Evolutionary conservation across 192 early-diverging fungal genomes (phyloP).

Genomic region (Blastocladiella britannica): DNA sequence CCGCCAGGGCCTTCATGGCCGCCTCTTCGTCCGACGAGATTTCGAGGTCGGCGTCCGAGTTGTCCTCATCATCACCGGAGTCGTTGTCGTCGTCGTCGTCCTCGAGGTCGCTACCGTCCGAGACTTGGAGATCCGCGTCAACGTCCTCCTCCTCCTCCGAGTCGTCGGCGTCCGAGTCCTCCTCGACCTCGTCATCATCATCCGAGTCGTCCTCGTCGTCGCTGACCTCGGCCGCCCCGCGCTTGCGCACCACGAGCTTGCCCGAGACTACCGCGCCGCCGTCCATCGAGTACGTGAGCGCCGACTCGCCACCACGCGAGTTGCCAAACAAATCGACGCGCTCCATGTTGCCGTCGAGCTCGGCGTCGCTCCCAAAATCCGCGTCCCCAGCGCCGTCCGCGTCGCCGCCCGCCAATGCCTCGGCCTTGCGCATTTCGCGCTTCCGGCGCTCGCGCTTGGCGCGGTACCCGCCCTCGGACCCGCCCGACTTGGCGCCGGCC

Average conservation of each 20-base stretch:
- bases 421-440: too few species aligned
- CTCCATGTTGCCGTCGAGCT: too few species aligned
- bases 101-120: constrained; percentile 15
- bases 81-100: constrained; percentile 19
- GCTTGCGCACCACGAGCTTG: too few species aligned
- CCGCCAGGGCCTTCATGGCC: constrained; percentile 2
- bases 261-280: too few species aligned
- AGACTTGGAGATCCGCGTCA: too few species aligned
- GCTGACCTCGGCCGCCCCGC: constrained; percentile 10
- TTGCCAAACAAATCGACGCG: constrained; percentile 9
- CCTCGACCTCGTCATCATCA: constrained; percentile 11
- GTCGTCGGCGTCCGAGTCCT: constrained; percentile 11
- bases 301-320: too few species aligned
- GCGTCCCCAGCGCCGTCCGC: constrained; percentile 13
- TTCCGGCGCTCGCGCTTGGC: too few species aligned
- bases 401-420: constrained; percentile 12
- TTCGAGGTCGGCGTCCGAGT: constrained; percentile 20
- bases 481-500: too few species aligned
- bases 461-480: too few species aligned
- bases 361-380: constrained; percentile 13
- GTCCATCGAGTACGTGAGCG: too few species aligned
- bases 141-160: constrained; percentile 8
- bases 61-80: constrained; percentile 23
- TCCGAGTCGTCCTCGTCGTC: constrained; percentile 17
- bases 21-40: constrained; percentile 8